These are phyloP conservation scores for Ammopiptanthus mongolicus DNA, from an alignment of 306 rosid species.

Conservation along the genomic window DNA sequence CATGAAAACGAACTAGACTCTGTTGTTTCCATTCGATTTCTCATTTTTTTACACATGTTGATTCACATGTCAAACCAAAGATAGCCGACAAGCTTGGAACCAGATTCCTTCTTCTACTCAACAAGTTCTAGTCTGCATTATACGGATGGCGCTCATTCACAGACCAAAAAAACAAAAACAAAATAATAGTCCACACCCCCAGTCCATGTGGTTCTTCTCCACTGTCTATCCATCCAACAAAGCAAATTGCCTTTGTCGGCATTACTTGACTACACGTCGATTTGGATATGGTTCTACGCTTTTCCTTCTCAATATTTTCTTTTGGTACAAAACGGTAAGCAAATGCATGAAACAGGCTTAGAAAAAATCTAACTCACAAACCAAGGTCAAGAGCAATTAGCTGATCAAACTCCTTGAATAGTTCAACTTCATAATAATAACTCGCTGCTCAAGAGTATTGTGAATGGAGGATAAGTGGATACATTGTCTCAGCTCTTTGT, in stretches of 20 bases:
- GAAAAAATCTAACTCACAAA: neutral
- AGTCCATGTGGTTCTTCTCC: constrained; percentile 22
- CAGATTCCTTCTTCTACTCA: constrained; percentile 23
- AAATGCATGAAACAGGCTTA: neutral
- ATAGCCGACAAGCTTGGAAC: constrained; percentile 24
- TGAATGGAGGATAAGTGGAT: neutral
- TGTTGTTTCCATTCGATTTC: neutral
- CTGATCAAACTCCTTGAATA: neutral
- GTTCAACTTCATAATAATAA: neutral
- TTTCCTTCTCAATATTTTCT: neutral
- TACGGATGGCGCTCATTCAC: constrained; percentile 17
- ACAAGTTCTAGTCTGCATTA: constrained; percentile 1
- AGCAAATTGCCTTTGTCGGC: constrained; percentile 23
- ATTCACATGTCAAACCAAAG: constrained; percentile 30
- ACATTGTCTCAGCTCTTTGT: neutral
- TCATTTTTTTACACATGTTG: constrained; percentile 31
- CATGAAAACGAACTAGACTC: constrained; percentile 13
- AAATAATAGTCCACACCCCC: constrained; percentile 5
- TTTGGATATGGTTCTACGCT: constrained; percentile 7
- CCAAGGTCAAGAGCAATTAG: neutral
- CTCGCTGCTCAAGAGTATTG: neutral
- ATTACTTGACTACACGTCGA: constrained; percentile 13
- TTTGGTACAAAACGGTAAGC: neutral
- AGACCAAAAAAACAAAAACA: constrained; percentile 33
- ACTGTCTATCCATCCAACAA: constrained; percentile 60